Evolutionary conservation across 2,329 filamentous ascomycete genomes (phyloP), one percentile per base, ranked within the genome.

Genomic region (Colletotrichum tamarilloi): DNA sequence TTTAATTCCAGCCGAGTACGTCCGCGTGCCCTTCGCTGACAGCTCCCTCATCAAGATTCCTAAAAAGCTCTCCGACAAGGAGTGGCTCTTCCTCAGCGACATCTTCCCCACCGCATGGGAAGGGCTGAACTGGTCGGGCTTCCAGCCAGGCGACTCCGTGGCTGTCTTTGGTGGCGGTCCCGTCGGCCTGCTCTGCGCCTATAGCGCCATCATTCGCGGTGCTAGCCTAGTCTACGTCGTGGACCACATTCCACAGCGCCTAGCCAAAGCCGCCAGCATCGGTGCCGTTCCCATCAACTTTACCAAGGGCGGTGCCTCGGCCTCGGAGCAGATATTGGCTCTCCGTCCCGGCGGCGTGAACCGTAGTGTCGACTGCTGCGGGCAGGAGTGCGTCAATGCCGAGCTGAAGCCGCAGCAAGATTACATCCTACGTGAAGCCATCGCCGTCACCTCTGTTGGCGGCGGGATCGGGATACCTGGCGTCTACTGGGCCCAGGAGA

Each of bases 161-260:
- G 90, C 90, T 1, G 86, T 92, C 2, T 92, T 92, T 70, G 91
- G 90, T 0, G 89, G 88, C 1, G 90, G 91, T 0, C 90, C 91
- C 0, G 90, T 92, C 1, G 91, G 91, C 1, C 80, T 92, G 9
- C 91, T 92, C 86, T 62, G 65, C n/a, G 76, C 77, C 11, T 79
- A 79, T 73, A 74, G 72, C 62, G 78, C 78, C 62, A 56, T 77
- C n/a, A 58, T 79, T 28, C 77, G 78, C 11, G 78, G 78, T n/a
- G 78, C 78, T 0, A 56, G 64, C 30, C 49, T 53, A 24, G 76
- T 79, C 7, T 78, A 74, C 70, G 53, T 65, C 26, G 70, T 79
- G 38, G 78, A 79, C 65, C 76, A 76, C 53, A 67, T 79, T 7
- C 67, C 63, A 3, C 62, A 67, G 26, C 78, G 78, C 0, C 77